Percentiles rank a stretch among this genome's conserved stretches.
phyloP scores from a whole-genome alignment of 2,329 filamentous ascomycete genomes.

The Ascochyta rabiei region DNA sequence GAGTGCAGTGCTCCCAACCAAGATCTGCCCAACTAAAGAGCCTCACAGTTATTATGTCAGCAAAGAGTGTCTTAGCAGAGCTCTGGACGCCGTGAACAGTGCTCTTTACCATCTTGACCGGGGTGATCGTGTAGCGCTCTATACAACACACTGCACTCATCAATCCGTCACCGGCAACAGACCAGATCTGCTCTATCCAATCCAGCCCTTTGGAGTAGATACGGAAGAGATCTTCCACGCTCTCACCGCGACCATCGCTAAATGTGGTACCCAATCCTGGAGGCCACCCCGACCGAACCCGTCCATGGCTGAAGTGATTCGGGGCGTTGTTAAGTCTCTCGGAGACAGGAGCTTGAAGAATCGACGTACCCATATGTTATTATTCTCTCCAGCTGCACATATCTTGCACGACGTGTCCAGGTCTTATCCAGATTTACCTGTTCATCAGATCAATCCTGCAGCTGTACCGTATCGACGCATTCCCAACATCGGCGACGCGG shows the following conservation, averaged over 20 bases:
- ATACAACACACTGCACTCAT: conserved; percentile 41
- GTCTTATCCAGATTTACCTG: conserved; percentile 25
- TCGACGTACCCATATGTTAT: conserved; percentile 33
- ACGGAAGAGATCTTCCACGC: conserved; percentile 25
- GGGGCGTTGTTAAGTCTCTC: conserved; percentile 32
- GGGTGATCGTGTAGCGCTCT: conserved; percentile 38
- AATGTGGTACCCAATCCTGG: conserved; percentile 32
- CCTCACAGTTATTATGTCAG: conserved; percentile 37
- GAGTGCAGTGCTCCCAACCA: not conserved
- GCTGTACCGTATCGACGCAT: conserved; percentile 27
- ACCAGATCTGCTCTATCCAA: conserved; percentile 33
- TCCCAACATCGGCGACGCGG: conserved; percentile 14
- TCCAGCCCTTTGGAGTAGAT: conserved; percentile 21
- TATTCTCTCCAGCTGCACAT: conserved; percentile 34
- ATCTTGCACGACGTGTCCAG: conserved; percentile 32
- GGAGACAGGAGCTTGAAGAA: conserved; percentile 18
- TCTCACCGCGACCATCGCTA: conserved; percentile 25
- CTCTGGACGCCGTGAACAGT: conserved; percentile 25
- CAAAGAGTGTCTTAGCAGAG: conserved; percentile 29
- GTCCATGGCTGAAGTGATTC: conserved; percentile 34
- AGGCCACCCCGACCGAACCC: conserved; percentile 38
- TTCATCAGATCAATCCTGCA: conserved; percentile 40
- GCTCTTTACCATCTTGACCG: conserved; percentile 25
- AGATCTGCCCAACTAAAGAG: not conserved
- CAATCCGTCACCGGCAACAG: conserved; percentile 31